Base-by-base conservation (phyloP, 495 filamentous ascomycete species). In the Penicillium arizonense region DNA sequence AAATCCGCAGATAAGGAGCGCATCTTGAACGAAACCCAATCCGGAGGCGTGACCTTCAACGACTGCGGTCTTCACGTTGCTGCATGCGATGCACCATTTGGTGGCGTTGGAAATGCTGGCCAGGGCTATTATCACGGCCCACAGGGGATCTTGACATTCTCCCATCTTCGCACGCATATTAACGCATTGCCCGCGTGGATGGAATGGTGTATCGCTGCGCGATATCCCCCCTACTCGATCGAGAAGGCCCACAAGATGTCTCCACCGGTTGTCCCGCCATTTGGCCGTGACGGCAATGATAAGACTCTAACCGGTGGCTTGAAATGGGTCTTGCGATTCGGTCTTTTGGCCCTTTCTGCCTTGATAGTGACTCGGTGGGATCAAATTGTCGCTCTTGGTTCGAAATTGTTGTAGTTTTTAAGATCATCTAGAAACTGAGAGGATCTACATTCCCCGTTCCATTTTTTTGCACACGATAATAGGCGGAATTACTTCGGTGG, bases 61-160 rank as follows among this genome's bases (percentile, higher is more conserved):
- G 89, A 91, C 69, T 75, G 82, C 45, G 88, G 79, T 64, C 83
- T 88, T 65, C 90, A 95, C 67, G 77, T 61, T 8, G 52, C 53
- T 3, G 56, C 89, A 43, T 76, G 82, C 13, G 86, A 82, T 4
- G 70, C 91, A 4, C 76, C 89, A 33, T 95, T 96, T 56, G 91
- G 91, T 46, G 90, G 90, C 44, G 86, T 94, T 13, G 91, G 91
- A 36, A 77, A 85, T 49, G 87, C 82, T 13, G 91, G 91, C 34
- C 79, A 78, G 47, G 91, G 91, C 38, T 73, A 79, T 5, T 95
- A 96, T 67, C 82, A 87, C 61, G 91, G 91, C 44, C 79, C 79
- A 56, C 77, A 85, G 32, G 83, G 81, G n/a, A 90, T 91, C 72
- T 86, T 92, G 56, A 77, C 74, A 59, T 97, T 96, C 73, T 84